Conservation (phyloP, 805 yeast genomes). For the Wickerhamiella occidentalis region DNA sequence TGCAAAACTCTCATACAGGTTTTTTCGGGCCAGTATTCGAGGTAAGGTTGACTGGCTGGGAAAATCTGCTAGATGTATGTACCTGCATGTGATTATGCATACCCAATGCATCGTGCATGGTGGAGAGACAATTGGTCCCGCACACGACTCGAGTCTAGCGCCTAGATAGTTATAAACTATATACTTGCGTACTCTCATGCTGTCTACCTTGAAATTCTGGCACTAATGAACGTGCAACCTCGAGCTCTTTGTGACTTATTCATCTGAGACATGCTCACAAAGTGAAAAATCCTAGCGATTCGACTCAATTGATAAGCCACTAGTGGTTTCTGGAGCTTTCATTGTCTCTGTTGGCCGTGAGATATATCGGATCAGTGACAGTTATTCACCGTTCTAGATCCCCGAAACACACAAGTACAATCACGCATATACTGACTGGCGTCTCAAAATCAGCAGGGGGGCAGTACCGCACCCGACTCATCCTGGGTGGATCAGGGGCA, state of each 20-base stretch:
- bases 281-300: neutral
- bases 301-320: neutral
- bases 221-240: neutral
- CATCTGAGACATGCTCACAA: neutral
- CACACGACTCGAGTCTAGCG: neutral
- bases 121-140: neutral
- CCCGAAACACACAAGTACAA: neutral
- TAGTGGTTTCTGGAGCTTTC: too few relatives aligned
- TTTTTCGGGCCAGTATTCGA: too few relatives aligned
- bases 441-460: neutral
- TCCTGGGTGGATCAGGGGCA: neutral
- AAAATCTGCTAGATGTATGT: neutral
- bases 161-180: too few relatives aligned
- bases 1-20: too few relatives aligned
- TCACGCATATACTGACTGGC: neutral
- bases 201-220: too few relatives aligned
- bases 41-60: neutral
- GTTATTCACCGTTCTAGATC: neutral
- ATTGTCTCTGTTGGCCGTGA: neutral
- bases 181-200: too few relatives aligned
- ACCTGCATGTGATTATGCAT: neutral
- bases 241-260: neutral
- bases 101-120: neutral
- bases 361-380: too few relatives aligned
- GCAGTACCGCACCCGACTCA: neutral